Conservation (phyloP, 805 yeast genomes). For the Kodamaea laetipori region DNA sequence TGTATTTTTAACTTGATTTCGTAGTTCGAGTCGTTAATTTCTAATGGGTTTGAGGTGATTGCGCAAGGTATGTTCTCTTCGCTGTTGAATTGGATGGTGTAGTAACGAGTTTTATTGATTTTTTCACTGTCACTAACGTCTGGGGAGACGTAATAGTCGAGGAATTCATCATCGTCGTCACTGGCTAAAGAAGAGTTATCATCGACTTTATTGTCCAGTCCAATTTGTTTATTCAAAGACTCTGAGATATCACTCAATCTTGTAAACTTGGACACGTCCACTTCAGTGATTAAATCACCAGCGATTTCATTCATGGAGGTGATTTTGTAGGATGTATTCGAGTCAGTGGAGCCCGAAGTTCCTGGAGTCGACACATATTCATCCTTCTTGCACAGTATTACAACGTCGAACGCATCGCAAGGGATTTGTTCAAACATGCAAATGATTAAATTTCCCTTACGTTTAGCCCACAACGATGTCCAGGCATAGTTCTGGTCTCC, state of each 20-base stretch:
- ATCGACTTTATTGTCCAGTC: neutral
- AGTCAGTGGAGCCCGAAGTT: neutral
- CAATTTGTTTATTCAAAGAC: conserved; percentile 29
- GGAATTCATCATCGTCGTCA: conserved; percentile 16
- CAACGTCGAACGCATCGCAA: conserved; percentile 38
- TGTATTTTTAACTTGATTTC: conserved; percentile 66
- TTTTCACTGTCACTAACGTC: conserved; percentile 28
- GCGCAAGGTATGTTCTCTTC: conserved; percentile 71
- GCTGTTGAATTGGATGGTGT: conserved; percentile 49
- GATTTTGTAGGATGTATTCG: conserved; percentile 20
- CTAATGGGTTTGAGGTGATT: conserved; percentile 59
- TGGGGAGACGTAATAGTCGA: conserved; percentile 19
- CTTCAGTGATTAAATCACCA: conserved; percentile 32
- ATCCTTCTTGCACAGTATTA: conserved; percentile 15
- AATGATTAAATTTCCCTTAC: conserved; percentile 66
- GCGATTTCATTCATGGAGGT: conserved; percentile 35
- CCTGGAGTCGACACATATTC: conserved; percentile 6
- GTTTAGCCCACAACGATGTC: conserved; percentile 91
- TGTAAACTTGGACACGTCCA: conserved; percentile 19
- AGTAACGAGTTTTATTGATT: conserved; percentile 64
- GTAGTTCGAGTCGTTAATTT: conserved; percentile 41
- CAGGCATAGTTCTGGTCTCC: conserved; percentile 66
- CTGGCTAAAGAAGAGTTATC: neutral
- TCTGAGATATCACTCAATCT: conserved; percentile 27
- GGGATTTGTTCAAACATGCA: conserved; percentile 87